phyloP scores from a whole-genome alignment of 768 basidiomycete species.

The Lactifluus hygrophoroides region DNA sequence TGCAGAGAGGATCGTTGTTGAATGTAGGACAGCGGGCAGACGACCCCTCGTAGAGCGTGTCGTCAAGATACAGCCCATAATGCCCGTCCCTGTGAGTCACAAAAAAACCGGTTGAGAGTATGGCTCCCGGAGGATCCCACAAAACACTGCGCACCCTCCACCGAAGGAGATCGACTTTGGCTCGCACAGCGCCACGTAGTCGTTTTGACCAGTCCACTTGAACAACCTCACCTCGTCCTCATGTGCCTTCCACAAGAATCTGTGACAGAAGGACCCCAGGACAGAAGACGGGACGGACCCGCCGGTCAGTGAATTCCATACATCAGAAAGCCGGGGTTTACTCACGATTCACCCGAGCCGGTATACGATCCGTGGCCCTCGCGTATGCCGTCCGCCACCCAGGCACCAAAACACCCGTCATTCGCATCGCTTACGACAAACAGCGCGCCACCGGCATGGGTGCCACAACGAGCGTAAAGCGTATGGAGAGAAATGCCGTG shows the following conservation, averaged over 20 bases:
- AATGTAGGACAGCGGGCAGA: slow-evolving; percentile 83
- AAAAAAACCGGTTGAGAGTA: not conserved
- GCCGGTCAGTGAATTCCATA: no score
- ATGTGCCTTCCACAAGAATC: slow-evolving; percentile 70
- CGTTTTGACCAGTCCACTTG: slow-evolving; percentile 83
- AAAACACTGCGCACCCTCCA: slow-evolving; percentile 58
- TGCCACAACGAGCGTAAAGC: slow-evolving; percentile 61
- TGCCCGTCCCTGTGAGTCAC: slow-evolving; percentile 57
- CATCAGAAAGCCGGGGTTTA: not conserved
- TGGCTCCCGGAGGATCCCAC: not conserved
- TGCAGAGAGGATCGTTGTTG: slow-evolving; percentile 75
- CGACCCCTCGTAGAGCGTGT: slow-evolving; percentile 71
- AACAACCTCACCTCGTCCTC: slow-evolving; percentile 47
- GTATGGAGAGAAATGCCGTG: slow-evolving; percentile 91
- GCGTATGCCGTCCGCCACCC: slow-evolving; percentile 65
- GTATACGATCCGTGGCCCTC: slow-evolving; percentile 57
- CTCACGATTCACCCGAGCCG: slow-evolving; percentile 82
- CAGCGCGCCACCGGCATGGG: slow-evolving; percentile 40
- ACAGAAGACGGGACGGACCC: no score
- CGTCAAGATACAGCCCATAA: slow-evolving; percentile 85
- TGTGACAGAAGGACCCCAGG: slow-evolving; percentile 23
- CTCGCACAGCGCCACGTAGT: slow-evolving; percentile 85
- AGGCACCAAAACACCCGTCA: slow-evolving; percentile 71
- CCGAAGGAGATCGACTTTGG: slow-evolving; percentile 77
- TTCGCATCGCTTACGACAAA: slow-evolving; percentile 57